Percentiles rank a stretch among this genome's conserved stretches.
Evolutionary conservation across 2,329 filamentous ascomycete species (phyloP).

Genomic region (Phaeoacremonium minimum): DNA sequence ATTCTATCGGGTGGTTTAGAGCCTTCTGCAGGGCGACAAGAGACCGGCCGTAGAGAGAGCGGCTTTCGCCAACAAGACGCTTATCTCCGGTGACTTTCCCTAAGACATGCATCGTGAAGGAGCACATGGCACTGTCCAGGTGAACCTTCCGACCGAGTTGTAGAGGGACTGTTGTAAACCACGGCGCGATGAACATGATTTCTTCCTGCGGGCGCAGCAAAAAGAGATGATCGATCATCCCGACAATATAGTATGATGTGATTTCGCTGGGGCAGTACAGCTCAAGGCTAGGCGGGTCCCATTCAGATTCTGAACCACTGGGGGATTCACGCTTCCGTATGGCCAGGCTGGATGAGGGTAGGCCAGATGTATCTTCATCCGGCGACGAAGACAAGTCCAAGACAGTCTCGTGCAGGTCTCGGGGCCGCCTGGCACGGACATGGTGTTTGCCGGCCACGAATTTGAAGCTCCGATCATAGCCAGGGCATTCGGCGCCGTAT

Average conservation of each 20-base stretch:
- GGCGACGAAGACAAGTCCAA: constrained; percentile 3
- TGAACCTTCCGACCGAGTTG: constrained; percentile 27
- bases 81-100: constrained; percentile 26
- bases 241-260: no score
- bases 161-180: constrained; percentile 17
- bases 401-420: constrained; percentile 2
- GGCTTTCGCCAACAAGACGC: constrained; percentile 25
- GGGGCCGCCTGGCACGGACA: constrained; percentile 21
- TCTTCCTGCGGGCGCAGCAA: constrained; percentile 3
- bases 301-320: no score
- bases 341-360: no score
- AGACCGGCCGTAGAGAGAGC: constrained; percentile 30
- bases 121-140: constrained; percentile 32
- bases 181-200: constrained; percentile 10
- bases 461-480: constrained; percentile 32
- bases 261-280: no score
- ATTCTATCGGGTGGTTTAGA: constrained; percentile 29
- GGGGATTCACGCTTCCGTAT: no score
- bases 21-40: constrained; percentile 27
- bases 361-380: no score
- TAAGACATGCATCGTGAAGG: constrained; percentile 29
- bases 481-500: constrained; percentile 31
- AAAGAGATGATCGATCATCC: constrained; percentile 7
- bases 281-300: no score
- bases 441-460: constrained; percentile 34